Base-by-base conservation (phyloP, 1,139 yeast genomes). In the Meyerozyma carpophila region DNA sequence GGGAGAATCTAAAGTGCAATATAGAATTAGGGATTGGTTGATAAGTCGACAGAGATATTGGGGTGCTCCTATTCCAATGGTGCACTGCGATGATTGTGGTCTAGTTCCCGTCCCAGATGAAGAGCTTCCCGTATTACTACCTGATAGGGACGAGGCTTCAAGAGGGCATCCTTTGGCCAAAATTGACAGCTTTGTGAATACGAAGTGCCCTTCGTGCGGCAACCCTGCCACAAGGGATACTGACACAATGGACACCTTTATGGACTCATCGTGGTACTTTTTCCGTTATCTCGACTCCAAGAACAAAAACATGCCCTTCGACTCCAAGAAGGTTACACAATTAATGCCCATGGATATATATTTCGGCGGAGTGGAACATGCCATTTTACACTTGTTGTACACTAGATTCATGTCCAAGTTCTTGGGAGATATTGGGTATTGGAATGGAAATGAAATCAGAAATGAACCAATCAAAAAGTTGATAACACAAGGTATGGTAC, bases 61-160 rank as follows among this genome's bases (percentile, higher is more conserved):
- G 98, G 98, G 98, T 26, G 95, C 98, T 0, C 98, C 98, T 3
- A 93, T 93, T 45, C 98, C 98, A 2, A 88, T 93, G 32, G 70
- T 93, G 21, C 95, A 93, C 55, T 93, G 98, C 66, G 75, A 75
- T 8, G 53, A 63, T 5, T 93, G 98, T 71, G 98, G 98, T 1
- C 68, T 83, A 0, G 96, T 89, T 2, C 85, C 97, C 0, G 97
- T 91, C 14, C 96, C 96, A 0, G 95, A 86, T 39, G 66, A 77
- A 5, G 81, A 91, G 21, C 71, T 93, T 21, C 98, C 98, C 0
- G 97, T 93, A 0, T 45, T 70, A 29, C 72, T 91, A 27, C 97
- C 98, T 0, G 69, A 76, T 25, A 56, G 65, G 10, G 61, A 63
- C 36, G 64, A 63, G 2, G 52, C 55, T 11, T 50, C 51, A 24